These are phyloP conservation scores for Pulveroboletus frians DNA, from an alignment of 768 basidiomycete species.

Conservation along the genomic window DNA sequence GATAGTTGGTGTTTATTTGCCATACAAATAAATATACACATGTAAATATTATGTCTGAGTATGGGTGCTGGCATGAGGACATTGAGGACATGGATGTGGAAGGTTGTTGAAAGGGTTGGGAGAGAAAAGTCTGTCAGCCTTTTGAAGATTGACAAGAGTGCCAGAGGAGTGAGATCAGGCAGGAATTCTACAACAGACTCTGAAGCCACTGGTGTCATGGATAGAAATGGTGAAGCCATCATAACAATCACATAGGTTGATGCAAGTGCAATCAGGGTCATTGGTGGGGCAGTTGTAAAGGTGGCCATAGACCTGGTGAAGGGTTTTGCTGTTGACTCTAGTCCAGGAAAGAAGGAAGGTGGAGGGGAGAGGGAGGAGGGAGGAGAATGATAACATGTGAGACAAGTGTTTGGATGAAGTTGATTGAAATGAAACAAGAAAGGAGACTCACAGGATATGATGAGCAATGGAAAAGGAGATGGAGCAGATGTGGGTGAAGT, in stretches of 20 bases:
- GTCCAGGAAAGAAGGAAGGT: neutral
- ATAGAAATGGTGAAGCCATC: neutral
- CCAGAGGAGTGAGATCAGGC: neutral
- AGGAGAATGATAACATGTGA: no score
- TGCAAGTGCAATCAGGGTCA: neutral
- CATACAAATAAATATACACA: no score
- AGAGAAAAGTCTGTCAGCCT: neutral
- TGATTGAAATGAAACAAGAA: no score
- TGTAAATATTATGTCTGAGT: no score
- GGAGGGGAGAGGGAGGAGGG: neutral
- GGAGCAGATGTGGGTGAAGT: neutral
- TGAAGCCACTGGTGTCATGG: neutral
- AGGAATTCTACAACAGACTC: neutral
- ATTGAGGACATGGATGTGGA: no score
- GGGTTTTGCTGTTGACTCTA: rapidly evolving
- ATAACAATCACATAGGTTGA: neutral
- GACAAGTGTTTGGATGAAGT: no score
- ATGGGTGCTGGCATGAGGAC: no score
- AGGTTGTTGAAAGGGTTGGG: neutral
- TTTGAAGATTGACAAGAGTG: neutral
- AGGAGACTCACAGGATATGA: neutral
- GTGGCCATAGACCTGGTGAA: neutral
- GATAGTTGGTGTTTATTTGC: no score
- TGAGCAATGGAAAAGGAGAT: constrained; percentile 2
- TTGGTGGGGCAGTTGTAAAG: neutral